Conservation (phyloP, 768 basidiomycete species). For the Amanita fuliginea region DNA sequence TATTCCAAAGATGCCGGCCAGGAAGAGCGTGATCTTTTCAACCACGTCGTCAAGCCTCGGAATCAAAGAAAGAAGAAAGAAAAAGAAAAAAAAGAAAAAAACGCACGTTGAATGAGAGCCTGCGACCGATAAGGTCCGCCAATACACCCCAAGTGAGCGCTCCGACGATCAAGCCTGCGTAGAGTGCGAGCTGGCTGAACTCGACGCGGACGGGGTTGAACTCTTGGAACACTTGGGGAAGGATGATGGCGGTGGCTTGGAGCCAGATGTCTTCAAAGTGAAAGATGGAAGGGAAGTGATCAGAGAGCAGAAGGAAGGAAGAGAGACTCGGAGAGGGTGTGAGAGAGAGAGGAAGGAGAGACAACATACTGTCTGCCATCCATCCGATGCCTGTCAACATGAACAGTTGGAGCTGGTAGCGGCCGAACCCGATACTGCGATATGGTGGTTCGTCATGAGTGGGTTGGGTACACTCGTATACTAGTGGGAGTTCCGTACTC, state of each 20-base stretch:
- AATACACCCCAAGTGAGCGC: conserved; percentile 37
- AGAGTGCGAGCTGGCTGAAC: conserved; percentile 35
- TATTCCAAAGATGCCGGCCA: conserved; percentile 40
- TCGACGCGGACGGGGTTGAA: conserved; percentile 32
- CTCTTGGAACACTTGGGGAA: conserved; percentile 32
- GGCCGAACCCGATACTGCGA: conserved; percentile 36
- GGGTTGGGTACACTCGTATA: too few species aligned
- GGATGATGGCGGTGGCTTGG: conserved; percentile 34
- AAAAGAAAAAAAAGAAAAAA: too few species aligned
- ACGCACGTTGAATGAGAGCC: conserved; percentile 31
- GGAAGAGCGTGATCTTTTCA: conserved; percentile 18
- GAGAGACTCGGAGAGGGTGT: too few species aligned
- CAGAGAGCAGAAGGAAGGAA: not conserved
- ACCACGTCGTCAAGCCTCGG: not conserved
- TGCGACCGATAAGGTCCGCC: conserved; percentile 37
- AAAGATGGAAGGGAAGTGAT: not conserved
- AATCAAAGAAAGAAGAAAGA: too few species aligned
- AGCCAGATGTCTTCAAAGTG: conserved; percentile 27
- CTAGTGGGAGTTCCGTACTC: not conserved
- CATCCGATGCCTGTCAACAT: conserved; percentile 37
- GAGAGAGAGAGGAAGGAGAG: too few species aligned
- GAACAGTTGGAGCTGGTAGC: conserved; percentile 39
- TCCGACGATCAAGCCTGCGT: conserved; percentile 35
- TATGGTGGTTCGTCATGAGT: not conserved
- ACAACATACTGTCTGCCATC: conserved; percentile 34